phyloP scores from a whole-genome alignment of 2,329 filamentous ascomycete species.

The Albifimbria verrucaria region DNA sequence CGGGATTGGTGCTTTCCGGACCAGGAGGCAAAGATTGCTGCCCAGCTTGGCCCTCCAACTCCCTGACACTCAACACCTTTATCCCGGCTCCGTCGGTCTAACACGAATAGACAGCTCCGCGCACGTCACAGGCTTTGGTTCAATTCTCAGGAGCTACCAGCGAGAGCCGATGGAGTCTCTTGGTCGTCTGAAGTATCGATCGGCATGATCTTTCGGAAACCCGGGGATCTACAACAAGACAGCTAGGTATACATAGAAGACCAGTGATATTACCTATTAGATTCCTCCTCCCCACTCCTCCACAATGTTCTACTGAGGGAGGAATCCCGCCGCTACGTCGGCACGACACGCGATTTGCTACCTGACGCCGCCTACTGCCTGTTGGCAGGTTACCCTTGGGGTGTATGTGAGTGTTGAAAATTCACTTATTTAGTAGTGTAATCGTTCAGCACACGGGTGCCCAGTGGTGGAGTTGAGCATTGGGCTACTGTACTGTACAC shows the following conservation, averaged over 20 bases:
- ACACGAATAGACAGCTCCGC: too few species aligned
- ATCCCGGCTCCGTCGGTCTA: too few species aligned
- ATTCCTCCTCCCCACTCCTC: background rate
- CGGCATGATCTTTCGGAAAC: background rate
- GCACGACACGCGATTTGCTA: background rate
- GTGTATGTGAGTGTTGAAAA: too few species aligned
- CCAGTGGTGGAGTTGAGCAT: too few species aligned
- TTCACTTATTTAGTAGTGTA: too few species aligned
- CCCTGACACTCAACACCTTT: background rate
- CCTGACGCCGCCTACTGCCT: background rate
- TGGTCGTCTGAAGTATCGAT: background rate
- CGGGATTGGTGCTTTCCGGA: background rate
- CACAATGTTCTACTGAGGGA: background rate
- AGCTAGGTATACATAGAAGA: background rate
- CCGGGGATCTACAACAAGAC: background rate
- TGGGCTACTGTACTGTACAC: too few species aligned
- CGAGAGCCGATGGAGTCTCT: background rate
- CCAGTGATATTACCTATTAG: background rate
- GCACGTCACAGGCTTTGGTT: too few species aligned
- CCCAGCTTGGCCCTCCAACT: background rate
- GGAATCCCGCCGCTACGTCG: background rate
- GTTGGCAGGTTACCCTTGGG: too few species aligned
- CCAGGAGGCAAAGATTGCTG: background rate
- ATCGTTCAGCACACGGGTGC: too few species aligned
- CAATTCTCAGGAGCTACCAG: background rate